A percentile compares a stretch with the other conserved stretches of the same genome.
Evolutionary conservation across 2,329 filamentous ascomycete species (phyloP).

Genomic region (Colletotrichum tofieldiae): DNA sequence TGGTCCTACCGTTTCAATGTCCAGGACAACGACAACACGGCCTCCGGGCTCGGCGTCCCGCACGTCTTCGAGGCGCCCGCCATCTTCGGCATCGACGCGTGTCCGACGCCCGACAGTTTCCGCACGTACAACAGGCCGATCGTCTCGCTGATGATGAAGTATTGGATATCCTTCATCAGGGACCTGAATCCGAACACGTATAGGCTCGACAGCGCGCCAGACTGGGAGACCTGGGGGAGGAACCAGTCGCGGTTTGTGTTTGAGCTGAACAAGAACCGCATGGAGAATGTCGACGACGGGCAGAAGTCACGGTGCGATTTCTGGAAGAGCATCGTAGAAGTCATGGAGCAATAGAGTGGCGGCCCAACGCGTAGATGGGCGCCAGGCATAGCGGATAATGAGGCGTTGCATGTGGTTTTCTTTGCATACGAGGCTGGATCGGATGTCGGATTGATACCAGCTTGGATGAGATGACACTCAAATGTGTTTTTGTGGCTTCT

Average conservation of each 20-base stretch:
- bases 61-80: slow-evolving; percentile 65
- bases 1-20: slow-evolving; percentile 69
- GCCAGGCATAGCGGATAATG: slow-evolving; percentile 15
- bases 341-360: slow-evolving; percentile 44
- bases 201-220: slow-evolving; percentile 53
- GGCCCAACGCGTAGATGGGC: background rate
- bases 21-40: slow-evolving; percentile 53
- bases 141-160: slow-evolving; percentile 64
- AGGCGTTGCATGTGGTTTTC: slow-evolving; percentile 22
- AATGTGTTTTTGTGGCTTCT: background rate
- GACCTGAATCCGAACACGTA: slow-evolving; percentile 61
- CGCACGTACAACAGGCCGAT: slow-evolving; percentile 61
- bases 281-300: slow-evolving; percentile 56
- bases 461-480: background rate
- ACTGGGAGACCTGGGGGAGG: slow-evolving; percentile 59
- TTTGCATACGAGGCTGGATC: background rate
- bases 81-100: slow-evolving; percentile 63
- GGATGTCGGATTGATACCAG: background rate
- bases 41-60: slow-evolving; percentile 61
- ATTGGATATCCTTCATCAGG: slow-evolving; percentile 66
- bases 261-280: slow-evolving; percentile 56
- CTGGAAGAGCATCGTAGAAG: slow-evolving; percentile 57
- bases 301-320: slow-evolving; percentile 58
- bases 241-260: slow-evolving; percentile 56
- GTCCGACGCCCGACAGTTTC: slow-evolving; percentile 55